A percentile compares a stretch with the other conserved stretches of the same genome.
Conservation (phyloP, 2,329 filamentous ascomycete species). For the Alternaria sp. region DNA sequence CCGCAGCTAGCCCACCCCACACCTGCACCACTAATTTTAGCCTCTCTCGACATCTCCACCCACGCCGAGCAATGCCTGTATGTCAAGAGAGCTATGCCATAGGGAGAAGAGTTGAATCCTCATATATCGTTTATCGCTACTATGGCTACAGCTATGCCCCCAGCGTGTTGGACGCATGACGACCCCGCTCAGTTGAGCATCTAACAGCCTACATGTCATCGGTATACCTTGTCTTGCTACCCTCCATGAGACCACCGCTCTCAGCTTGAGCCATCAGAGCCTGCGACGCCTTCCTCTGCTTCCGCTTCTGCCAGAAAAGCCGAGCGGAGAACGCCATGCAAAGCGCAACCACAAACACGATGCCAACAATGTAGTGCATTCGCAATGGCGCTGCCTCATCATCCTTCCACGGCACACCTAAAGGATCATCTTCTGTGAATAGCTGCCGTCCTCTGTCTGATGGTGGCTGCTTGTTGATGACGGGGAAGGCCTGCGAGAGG, state of each 20-base stretch:
- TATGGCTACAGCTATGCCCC: not conserved
- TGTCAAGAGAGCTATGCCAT: not conserved
- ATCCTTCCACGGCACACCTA: not conserved
- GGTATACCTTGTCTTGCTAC: not conserved
- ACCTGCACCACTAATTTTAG: slow-evolving; percentile 4
- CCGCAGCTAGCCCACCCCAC: slow-evolving; percentile 9
- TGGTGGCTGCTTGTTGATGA: not conserved
- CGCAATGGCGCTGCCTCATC: not conserved
- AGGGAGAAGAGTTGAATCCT: not conserved
- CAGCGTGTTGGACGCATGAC: not conserved
- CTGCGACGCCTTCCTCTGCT: not conserved
- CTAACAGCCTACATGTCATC: not conserved
- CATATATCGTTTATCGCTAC: not conserved
- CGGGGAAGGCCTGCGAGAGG: not conserved
- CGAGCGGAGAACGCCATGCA: not conserved
- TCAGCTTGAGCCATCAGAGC: not conserved
- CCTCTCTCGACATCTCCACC: not conserved
- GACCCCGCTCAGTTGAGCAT: not conserved
- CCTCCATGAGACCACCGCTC: not conserved
- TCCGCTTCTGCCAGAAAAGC: not conserved
- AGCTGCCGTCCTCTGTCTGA: not conserved
- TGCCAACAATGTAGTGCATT: not conserved
- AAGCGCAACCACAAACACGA: not conserved
- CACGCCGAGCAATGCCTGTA: not conserved
- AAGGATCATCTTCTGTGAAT: not conserved